phyloP scores from a whole-genome alignment of 164 flowering plant genomes.

The Annona squamosa region DNA sequence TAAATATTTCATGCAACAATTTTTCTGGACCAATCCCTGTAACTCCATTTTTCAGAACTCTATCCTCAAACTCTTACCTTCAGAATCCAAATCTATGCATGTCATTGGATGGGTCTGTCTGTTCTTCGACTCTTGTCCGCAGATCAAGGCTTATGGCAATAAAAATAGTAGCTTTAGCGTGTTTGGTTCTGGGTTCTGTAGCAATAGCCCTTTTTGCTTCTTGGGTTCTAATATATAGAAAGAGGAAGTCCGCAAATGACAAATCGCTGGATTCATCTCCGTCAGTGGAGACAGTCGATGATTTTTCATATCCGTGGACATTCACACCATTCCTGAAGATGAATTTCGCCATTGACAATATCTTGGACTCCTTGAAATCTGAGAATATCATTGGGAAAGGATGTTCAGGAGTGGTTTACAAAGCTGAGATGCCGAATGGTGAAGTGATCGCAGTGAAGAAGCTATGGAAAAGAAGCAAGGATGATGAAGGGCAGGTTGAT shows the following conservation, averaged over 20 bases:
- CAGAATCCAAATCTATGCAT: constrained; percentile 54
- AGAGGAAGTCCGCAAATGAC: constrained; percentile 37
- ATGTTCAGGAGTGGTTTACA: constrained; percentile 87
- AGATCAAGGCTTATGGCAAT: constrained; percentile 47
- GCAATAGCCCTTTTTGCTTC: constrained; percentile 39
- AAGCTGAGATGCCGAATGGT: constrained; percentile 85
- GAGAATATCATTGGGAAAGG: constrained; percentile 92
- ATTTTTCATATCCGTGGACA: constrained; percentile 94
- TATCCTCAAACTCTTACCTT: constrained; percentile 51
- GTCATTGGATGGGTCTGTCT: constrained; percentile 65
- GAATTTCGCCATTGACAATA: constrained; percentile 58
- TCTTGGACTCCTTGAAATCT: constrained; percentile 67
- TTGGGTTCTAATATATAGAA: constrained; percentile 53
- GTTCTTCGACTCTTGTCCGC: constrained; percentile 39
- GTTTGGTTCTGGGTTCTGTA: constrained; percentile 47
- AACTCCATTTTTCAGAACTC: constrained; percentile 71
- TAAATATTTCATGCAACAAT: constrained; percentile 79
- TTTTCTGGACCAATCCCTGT: constrained; percentile 93
- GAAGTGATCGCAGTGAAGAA: constrained; percentile 85
- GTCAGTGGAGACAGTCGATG: constrained; percentile 39
- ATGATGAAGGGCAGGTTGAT: constrained; percentile 51
- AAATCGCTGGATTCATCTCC: constrained; percentile 36
- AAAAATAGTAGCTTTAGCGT: constrained; percentile 48
- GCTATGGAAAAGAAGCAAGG: constrained; percentile 65
- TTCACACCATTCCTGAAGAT: constrained; percentile 92